Evolutionary conservation across 2,329 filamentous ascomycete species (phyloP), one percentile per base, ranked within the genome.

Genomic region (Blumeria graminis): DNA sequence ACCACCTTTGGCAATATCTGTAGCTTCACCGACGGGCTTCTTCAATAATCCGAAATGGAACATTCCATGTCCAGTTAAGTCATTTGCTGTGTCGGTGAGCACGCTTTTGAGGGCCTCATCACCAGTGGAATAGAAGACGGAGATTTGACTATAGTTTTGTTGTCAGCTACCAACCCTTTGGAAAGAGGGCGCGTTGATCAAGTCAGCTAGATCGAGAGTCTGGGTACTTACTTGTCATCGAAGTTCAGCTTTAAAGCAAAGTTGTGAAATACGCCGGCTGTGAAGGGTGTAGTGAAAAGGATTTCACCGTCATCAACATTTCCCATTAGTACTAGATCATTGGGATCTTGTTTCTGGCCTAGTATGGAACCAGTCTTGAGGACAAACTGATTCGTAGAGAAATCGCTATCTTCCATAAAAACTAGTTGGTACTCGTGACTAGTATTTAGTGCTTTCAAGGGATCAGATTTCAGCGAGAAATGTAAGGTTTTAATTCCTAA

Each of bases 1-100:
- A 9, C 74, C 75, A 46, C 69, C 63, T 63, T 72, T 71, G 45
- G 69, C 70, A 43, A 76, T 69, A 61, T 77, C 72, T 60, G 55
- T 73, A 69, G 43, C 74, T 6, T 50, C 32, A 71, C 56, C 56
- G 6, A 58, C 57, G 14, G 75, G 72, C 70, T 81, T 81, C 72
- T 81, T 82, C 57, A 82, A 68, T 1, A 80, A 64, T 36, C 78
- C 78, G 55, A 81, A 73, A 64, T 82, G 78, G 65, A 73, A 80
- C 64, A 81, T 76, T 22, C 78, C 78, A 56, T 73, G 71, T 8
- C 78, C 78, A 38, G 70, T 69, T 56, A 78, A 69, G 61, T 78
- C 70, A 61, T 77, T 76, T 39, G 66, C 38, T 0, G 75, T 62
- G 0, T 72, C 67, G n/a, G 69, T 65, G 1, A 71, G 75, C 13